Conservation (phyloP, 495 filamentous ascomycete species). For the Neurospora sp. region DNA sequence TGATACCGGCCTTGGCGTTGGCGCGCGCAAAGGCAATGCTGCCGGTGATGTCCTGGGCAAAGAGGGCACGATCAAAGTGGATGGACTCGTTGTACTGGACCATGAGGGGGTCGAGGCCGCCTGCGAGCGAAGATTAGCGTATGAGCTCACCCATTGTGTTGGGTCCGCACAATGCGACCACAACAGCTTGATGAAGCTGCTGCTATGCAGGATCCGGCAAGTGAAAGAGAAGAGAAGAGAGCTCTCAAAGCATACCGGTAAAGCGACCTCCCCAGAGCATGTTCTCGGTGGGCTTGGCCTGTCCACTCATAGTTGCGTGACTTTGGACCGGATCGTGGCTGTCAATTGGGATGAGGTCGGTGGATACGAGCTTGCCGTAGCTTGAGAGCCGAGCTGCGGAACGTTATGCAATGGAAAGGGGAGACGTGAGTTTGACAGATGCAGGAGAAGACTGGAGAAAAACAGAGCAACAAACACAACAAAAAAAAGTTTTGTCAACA, state of each 20-base stretch:
- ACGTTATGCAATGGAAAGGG: not conserved
- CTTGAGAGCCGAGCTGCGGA: not conserved
- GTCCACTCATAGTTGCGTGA: constrained; percentile 7
- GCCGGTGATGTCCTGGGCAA: constrained; percentile 70
- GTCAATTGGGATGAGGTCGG: not conserved
- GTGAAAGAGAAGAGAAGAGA: not conserved
- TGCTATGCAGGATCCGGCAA: not conserved
- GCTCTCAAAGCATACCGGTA: constrained; percentile 41
- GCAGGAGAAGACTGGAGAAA: not conserved
- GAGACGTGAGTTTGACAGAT: not conserved
- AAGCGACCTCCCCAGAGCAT: constrained; percentile 84
- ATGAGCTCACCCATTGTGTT: not conserved
- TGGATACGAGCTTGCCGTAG: not conserved
- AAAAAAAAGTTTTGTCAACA: not conserved
- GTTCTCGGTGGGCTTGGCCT: constrained; percentile 28
- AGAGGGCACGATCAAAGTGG: constrained; percentile 73
- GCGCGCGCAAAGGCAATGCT: constrained; percentile 82
- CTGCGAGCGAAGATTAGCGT: constrained; percentile 19
- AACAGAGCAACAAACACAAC: not conserved
- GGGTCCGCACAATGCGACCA: not conserved
- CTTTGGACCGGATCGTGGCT: not conserved
- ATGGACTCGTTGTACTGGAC: constrained; percentile 81
- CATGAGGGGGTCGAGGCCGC: constrained; percentile 84
- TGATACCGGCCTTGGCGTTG: constrained; percentile 65
- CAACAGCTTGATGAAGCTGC: not conserved